These are phyloP conservation scores for Xylaria sp. DNA, from an alignment of 2,329 filamentous ascomycete species.

Conservation along the genomic window DNA sequence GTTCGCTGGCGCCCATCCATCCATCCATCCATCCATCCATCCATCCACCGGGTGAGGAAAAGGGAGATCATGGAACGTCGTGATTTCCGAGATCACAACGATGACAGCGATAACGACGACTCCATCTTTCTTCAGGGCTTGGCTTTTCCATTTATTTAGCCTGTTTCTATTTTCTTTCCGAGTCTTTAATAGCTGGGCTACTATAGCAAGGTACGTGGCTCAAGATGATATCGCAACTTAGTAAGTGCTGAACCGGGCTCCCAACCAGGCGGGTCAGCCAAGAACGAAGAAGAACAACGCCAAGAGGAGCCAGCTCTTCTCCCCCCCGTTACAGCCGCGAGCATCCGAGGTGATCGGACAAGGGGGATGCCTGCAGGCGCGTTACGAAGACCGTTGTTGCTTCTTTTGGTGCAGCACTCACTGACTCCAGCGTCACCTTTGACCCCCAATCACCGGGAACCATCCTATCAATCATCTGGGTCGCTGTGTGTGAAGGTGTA, in stretches of 20 bases:
- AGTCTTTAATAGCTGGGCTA: too few species aligned
- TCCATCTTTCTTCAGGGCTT: neutral
- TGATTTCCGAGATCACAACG: neutral
- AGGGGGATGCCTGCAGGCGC: constrained; percentile 25
- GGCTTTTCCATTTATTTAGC: neutral
- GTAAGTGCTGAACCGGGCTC: constrained; percentile 6
- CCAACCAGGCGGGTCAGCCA: constrained; percentile 21
- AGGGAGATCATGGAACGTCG: too few species aligned
- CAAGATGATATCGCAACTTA: too few species aligned
- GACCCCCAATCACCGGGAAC: neutral
- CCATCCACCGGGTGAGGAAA: too few species aligned
- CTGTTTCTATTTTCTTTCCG: neutral
- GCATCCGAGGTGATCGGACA: constrained; percentile 22
- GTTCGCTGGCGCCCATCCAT: neutral
- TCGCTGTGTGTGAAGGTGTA: too few species aligned
- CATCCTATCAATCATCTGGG: too few species aligned
- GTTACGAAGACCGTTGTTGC: constrained; percentile 29
- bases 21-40: too few species aligned
- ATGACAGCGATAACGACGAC: neutral
- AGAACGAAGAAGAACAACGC: constrained; percentile 7
- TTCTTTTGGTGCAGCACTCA: constrained; percentile 21
- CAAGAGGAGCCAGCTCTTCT: constrained; percentile 23
- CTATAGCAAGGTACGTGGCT: too few species aligned
- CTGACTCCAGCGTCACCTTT: neutral
- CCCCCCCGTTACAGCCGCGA: constrained; percentile 24